Conservation (phyloP, 2,329 filamentous ascomycete species). For the Harringtonia aguacate region DNA sequence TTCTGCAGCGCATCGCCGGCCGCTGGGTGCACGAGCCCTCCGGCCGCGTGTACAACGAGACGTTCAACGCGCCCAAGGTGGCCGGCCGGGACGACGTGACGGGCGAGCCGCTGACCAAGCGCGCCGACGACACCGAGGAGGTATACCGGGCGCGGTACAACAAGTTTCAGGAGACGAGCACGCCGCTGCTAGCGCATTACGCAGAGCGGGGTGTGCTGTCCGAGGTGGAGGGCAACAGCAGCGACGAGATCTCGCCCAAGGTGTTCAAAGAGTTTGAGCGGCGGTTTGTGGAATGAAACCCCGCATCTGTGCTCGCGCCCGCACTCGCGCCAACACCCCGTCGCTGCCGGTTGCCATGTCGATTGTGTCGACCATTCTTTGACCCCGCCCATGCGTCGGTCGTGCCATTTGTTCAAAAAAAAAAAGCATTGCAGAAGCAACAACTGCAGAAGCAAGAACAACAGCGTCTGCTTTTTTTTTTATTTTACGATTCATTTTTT, state of each 20-base stretch:
- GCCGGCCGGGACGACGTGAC: constrained; percentile 81
- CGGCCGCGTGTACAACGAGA: constrained; percentile 89
- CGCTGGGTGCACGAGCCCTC: constrained; percentile 91
- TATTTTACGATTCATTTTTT: too few species aligned
- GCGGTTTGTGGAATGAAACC: constrained; percentile 49
- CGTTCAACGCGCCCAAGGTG: constrained; percentile 77
- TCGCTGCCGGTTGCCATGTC: too few species aligned
- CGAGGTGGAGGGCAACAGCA: constrained; percentile 79
- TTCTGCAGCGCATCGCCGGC: constrained; percentile 80
- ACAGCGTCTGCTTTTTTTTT: too few species aligned
- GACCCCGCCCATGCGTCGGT: too few species aligned
- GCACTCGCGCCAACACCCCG: too few species aligned
- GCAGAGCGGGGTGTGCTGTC: constrained; percentile 72
- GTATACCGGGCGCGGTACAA: constrained; percentile 72
- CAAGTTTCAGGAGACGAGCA: constrained; percentile 81
- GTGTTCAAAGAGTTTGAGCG: constrained; percentile 72
- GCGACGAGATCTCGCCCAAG: constrained; percentile 91
- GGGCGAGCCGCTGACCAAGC: constrained; percentile 71
- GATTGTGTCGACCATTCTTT: too few species aligned
- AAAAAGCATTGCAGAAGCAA: too few species aligned
- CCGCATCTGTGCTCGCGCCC: too few species aligned
- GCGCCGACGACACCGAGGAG: constrained; percentile 76
- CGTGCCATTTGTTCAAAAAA: too few species aligned
- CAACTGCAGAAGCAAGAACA: too few species aligned
- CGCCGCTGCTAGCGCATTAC: constrained; percentile 81